Evolutionary conservation across 2,329 filamentous ascomycete species (phyloP), one percentile per base, ranked within the genome.

Genomic region (Gnomoniopsis smithogilvyi): DNA sequence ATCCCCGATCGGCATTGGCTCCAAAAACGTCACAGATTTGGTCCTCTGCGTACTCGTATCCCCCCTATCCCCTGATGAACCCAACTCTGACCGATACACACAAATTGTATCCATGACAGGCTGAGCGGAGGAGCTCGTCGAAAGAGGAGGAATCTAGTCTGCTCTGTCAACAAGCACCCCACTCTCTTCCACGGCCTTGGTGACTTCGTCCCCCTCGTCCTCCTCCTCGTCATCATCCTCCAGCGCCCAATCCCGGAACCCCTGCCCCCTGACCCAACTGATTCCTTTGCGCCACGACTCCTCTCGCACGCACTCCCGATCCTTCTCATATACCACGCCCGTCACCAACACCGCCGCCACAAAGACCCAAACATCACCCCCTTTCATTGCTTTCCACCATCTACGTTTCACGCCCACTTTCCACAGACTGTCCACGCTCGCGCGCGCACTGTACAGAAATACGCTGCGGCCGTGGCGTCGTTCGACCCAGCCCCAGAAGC

Each of bases 401-500:
- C 91, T 84, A 36, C 88, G 80, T 85, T 98, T 98, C 57, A 90
- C 85, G n/a, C 93, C 92, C 0, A 96, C 91, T 78, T 96, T 96
- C 91, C 92, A 98, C 49, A 92, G 73, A 41, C 86, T 91, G 70
- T 96, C 90, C 33, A 96, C 79, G 61, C 89, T 92, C n/a, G 88
- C 77, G 2, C 93, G 82, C 33, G 90, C 85, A 64, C 85, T 87
- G 73, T 95, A 95, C 62, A 97, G 67, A 73, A 96, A 96, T 56
- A 91, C 83, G 1, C 81, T 80, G 17, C 90, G 77, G 46, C 88
- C 84, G 61, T 81, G 77, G 52, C 79, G 78, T 48, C 87, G 79
- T 69, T 92, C 89, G 2, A 96, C 75, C 72, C 90, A 90, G 0
- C 90, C 91, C 87, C 93, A 97, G 26, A 95, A 73, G 0, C 95